Percentiles rank a stretch among this genome's conserved stretches.
phyloP scores from a whole-genome alignment of 768 basidiomycete species.

The Leucocoprinus leucothites region DNA sequence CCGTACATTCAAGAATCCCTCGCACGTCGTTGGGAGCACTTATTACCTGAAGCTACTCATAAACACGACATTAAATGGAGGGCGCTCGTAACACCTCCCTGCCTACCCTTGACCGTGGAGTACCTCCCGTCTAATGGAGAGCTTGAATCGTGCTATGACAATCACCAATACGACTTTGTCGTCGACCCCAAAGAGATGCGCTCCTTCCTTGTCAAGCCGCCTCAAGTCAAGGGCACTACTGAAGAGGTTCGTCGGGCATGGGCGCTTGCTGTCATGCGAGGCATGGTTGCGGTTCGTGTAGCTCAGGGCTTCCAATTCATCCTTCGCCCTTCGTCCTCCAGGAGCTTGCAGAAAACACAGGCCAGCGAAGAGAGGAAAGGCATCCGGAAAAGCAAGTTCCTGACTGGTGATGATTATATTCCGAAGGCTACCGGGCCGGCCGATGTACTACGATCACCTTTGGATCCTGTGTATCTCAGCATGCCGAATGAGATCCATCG shows the following conservation, averaged over 20 bases:
- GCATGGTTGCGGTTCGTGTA: slow-evolving; percentile 89
- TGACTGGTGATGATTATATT: slow-evolving; percentile 48
- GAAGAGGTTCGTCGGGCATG: slow-evolving; percentile 66
- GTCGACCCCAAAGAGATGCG: slow-evolving; percentile 81
- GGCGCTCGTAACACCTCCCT: slow-evolving; percentile 79
- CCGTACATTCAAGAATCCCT: slow-evolving; percentile 67
- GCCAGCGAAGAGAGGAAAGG: slow-evolving; percentile 28
- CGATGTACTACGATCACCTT: slow-evolving; percentile 55
- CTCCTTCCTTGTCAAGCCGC: slow-evolving; percentile 80
- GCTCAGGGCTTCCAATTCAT: slow-evolving; percentile 96
- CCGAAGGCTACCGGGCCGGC: slow-evolving; percentile 63
- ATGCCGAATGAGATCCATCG: slow-evolving; percentile 96
- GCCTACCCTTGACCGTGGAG: slow-evolving; percentile 88
- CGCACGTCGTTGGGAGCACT: slow-evolving; percentile 89
- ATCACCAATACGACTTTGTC: slow-evolving; percentile 87
- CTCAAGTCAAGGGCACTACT: slow-evolving; percentile 39
- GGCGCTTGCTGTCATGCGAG: slow-evolving; percentile 83
- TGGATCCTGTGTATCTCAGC: slow-evolving; percentile 82
- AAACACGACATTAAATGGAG: slow-evolving; percentile 94
- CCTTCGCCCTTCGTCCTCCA: slow-evolving; percentile 41
- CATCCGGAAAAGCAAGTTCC: slow-evolving; percentile 50
- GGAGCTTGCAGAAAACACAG: slow-evolving; percentile 18
- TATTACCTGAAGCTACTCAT: slow-evolving; percentile 66
- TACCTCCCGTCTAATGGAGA: slow-evolving; percentile 78
- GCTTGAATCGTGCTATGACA: slow-evolving; percentile 72